Percentiles rank a stretch among this genome's conserved stretches.
These are phyloP conservation scores for Eutypa lata DNA, from an alignment of 2,329 filamentous ascomycete genomes.

Conservation along the genomic window DNA sequence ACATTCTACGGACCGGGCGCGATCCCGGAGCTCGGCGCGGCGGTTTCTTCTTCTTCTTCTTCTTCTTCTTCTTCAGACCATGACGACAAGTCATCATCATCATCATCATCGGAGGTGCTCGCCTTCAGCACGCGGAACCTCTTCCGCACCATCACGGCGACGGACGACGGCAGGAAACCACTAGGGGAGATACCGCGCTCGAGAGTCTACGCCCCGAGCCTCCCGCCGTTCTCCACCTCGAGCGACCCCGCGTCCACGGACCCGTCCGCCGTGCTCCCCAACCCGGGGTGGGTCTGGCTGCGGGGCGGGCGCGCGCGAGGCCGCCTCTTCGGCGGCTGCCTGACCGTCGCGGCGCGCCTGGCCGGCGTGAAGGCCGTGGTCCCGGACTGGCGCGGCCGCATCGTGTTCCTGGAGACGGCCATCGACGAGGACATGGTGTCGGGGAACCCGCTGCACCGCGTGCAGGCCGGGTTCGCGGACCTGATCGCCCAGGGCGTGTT, in stretches of 20 bases:
- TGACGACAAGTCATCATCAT: too few relatives aligned
- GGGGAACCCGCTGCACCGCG: constrained; percentile 24
- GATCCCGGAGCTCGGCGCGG: constrained; percentile 36
- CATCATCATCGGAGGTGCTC: too few relatives aligned
- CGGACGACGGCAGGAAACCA: constrained; percentile 15
- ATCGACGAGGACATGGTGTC: constrained; percentile 24
- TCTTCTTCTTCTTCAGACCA: constrained; percentile 11
- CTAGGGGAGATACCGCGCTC: constrained; percentile 32
- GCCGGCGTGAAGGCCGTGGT: constrained; percentile 29
- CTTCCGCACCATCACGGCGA: constrained; percentile 28
- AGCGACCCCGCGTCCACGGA: constrained; percentile 18
- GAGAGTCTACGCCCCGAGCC: constrained; percentile 24
- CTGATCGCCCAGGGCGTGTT: constrained; percentile 40
- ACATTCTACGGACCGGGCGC: constrained; percentile 42
- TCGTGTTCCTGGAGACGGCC: constrained; percentile 41
- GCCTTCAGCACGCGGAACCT: constrained; percentile 23
- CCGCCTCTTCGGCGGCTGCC: constrained; percentile 40
- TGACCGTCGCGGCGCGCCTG: constrained; percentile 37
- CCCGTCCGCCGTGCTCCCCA: constrained; percentile 26
- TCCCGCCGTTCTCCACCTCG: constrained; percentile 14
- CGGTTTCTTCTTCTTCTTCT: not conserved
- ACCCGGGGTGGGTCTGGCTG: constrained; percentile 35
- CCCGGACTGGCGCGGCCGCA: constrained; percentile 35
- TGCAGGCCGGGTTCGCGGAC: constrained; percentile 36
- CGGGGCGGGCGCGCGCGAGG: constrained; percentile 35